Percentiles rank a stretch among this genome's conserved stretches.
Conservation (phyloP, 2,329 filamentous ascomycete genomes). For the Teratosphaeria destructans region DNA sequence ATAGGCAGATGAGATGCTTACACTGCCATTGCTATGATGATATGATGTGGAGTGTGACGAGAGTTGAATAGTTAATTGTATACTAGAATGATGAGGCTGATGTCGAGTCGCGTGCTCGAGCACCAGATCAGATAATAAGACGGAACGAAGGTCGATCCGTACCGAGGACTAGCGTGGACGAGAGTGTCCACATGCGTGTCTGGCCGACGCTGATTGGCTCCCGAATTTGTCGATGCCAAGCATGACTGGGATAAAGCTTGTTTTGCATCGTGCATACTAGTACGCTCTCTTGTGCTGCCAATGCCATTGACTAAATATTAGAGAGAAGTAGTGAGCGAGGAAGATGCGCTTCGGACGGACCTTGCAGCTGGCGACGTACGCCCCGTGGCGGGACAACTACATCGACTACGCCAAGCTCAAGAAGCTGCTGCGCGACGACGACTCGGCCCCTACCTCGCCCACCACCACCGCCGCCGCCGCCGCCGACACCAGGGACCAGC, state of each 20-base stretch:
- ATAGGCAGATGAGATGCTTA: no score
- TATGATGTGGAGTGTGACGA: background rate
- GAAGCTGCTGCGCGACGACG: slow-evolving; percentile 66
- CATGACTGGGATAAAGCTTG: background rate
- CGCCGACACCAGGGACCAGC: slow-evolving; percentile 35
- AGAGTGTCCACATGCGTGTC: background rate
- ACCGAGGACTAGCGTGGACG: background rate
- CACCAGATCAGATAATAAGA: background rate
- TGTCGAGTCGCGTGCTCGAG: background rate
- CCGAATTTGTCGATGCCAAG: background rate
- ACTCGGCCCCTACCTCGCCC: slow-evolving; percentile 32
- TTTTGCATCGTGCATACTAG: background rate
- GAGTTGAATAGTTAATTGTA: background rate
- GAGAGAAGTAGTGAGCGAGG: background rate
- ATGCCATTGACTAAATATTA: background rate
- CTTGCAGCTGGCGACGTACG: slow-evolving; percentile 66
- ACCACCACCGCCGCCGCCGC: slow-evolving; percentile 22
- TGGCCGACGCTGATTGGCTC: background rate
- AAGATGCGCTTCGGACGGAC: slow-evolving; percentile 94
- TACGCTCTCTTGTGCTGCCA: no score
- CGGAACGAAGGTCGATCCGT: background rate
- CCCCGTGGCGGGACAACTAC: slow-evolving; percentile 86
- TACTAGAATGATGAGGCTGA: background rate
- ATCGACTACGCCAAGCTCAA: slow-evolving; percentile 95
- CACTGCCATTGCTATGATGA: background rate